Conservation (phyloP, 768 basidiomycete species). For the Suillus variegatus region DNA sequence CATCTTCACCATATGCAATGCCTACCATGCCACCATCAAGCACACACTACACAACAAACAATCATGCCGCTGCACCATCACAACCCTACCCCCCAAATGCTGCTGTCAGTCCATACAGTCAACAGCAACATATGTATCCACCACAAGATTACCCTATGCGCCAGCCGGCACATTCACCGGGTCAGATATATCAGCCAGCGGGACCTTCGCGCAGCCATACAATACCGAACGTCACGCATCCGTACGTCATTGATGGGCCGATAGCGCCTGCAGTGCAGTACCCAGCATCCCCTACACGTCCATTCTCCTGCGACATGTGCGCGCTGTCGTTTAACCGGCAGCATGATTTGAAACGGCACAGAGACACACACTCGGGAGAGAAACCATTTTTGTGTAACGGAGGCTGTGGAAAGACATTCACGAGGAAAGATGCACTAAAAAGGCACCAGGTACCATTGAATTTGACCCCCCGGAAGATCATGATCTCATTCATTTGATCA, state of each 20-base stretch:
- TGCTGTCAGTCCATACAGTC: constrained; percentile 22
- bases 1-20: constrained; percentile 23
- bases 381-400: constrained; percentile 84
- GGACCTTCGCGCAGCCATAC: constrained; percentile 1
- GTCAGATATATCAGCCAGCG: constrained; percentile 11
- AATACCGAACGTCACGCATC: background rate
- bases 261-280: constrained; percentile 41
- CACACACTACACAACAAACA: constrained; percentile 22
- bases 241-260: background rate
- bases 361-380: constrained; percentile 83
- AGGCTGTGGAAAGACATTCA: constrained; percentile 85
- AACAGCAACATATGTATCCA: constrained; percentile 28
- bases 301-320: constrained; percentile 72
- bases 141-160: constrained; percentile 26
- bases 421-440: constrained; percentile 84
- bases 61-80: constrained; percentile 15
- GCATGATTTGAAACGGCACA: constrained; percentile 83
- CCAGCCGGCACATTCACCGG: constrained; percentile 37
- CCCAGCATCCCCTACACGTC: constrained; percentile 59
- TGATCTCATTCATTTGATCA: constrained; percentile 30
- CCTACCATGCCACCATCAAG: constrained; percentile 3
- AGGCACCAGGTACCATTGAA: constrained; percentile 65
- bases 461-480: constrained; percentile 10
- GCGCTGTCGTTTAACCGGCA: constrained; percentile 83
- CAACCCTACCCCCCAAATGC: constrained; percentile 23